These are phyloP conservation scores for Marsdenia floribunda DNA, from an alignment of 257 asterid genomes.

Conservation along the genomic window DNA sequence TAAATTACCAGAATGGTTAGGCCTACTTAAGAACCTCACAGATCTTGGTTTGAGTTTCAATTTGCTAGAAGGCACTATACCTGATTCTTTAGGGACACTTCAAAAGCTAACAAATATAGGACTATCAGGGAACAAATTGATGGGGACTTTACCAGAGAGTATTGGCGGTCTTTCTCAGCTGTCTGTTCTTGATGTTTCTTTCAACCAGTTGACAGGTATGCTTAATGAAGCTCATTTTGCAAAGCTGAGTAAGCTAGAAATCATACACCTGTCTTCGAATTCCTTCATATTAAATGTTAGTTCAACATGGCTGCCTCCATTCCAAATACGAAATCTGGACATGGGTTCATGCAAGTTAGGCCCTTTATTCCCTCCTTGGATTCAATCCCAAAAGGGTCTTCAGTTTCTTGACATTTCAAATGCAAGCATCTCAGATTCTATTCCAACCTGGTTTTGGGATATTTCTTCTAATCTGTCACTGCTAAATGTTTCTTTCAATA, in stretches of 20 bases:
- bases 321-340: slow-evolving; percentile 36
- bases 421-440: slow-evolving; percentile 40
- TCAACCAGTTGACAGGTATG: slow-evolving; percentile 30
- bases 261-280: slow-evolving; percentile 29
- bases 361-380: slow-evolving; percentile 47
- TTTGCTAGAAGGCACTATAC: slow-evolving; percentile 42
- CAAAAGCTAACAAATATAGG: slow-evolving; percentile 18
- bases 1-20: slow-evolving; percentile 42
- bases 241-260: slow-evolving; percentile 23
- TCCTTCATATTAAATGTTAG: slow-evolving; percentile 33
- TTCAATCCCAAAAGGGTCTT: slow-evolving; percentile 39
- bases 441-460: slow-evolving; percentile 56
- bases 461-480: slow-evolving; percentile 39
- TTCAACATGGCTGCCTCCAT: slow-evolving; percentile 43
- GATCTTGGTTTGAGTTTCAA: slow-evolving; percentile 26
- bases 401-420: slow-evolving; percentile 41
- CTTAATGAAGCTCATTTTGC: slow-evolving; percentile 39
- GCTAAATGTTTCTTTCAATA: slow-evolving; percentile 44
- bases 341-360: slow-evolving; percentile 43
- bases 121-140: slow-evolving; percentile 32
- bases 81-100: slow-evolving; percentile 39
- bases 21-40: slow-evolving; percentile 30
- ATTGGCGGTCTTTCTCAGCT: slow-evolving; percentile 35
- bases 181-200: slow-evolving; percentile 34
- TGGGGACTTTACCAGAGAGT: slow-evolving; percentile 37